Evolutionary conservation across 495 filamentous ascomycete genomes (phyloP).

Genomic region (Annulohypoxylon moriforme): DNA sequence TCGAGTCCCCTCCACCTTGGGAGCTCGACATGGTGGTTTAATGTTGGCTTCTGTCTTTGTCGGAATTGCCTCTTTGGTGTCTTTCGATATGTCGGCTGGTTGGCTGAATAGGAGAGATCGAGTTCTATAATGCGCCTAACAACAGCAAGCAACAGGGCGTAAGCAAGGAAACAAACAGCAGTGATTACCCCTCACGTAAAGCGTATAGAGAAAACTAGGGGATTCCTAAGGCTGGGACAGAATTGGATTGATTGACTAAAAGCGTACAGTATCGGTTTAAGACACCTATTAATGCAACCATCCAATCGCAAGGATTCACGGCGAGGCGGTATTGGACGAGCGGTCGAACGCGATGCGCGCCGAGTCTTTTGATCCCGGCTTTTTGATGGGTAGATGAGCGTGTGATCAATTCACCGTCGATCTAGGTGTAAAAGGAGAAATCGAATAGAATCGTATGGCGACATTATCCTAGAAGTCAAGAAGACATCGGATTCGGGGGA

Average conservation of each 20-base stretch:
- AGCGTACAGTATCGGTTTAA: conserved; percentile 24
- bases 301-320: conserved; percentile 47
- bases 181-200: conserved; percentile 39
- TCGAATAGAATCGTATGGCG: conserved; percentile 32
- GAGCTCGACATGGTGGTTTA: conserved; percentile 73
- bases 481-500: conserved; percentile 72
- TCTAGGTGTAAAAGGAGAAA: conserved; percentile 1
- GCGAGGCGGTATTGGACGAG: conserved; percentile 43
- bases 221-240: conserved; percentile 1
- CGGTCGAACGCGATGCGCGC: conserved; percentile 45
- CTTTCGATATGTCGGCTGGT: conserved; percentile 36
- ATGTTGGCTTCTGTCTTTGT: conserved; percentile 22
- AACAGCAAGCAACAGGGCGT: conserved; percentile 36
- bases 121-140: conserved; percentile 31
- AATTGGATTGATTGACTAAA: conserved; percentile 17
- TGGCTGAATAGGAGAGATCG: conserved; percentile 34
- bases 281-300: conserved; percentile 35
- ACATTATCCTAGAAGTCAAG: conserved; percentile 30
- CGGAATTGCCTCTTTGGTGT: conserved; percentile 42
- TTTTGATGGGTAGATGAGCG: conserved; percentile 20
- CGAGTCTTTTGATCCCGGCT: conserved; percentile 37
- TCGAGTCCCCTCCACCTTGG: conserved; percentile 88
- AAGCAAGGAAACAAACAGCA: conserved; percentile 31
- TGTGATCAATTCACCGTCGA: conserved; percentile 13
- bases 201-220: neutral